These are phyloP conservation scores for Aspergillus affinis DNA, from an alignment of 495 filamentous ascomycete genomes.

Conservation along the genomic window DNA sequence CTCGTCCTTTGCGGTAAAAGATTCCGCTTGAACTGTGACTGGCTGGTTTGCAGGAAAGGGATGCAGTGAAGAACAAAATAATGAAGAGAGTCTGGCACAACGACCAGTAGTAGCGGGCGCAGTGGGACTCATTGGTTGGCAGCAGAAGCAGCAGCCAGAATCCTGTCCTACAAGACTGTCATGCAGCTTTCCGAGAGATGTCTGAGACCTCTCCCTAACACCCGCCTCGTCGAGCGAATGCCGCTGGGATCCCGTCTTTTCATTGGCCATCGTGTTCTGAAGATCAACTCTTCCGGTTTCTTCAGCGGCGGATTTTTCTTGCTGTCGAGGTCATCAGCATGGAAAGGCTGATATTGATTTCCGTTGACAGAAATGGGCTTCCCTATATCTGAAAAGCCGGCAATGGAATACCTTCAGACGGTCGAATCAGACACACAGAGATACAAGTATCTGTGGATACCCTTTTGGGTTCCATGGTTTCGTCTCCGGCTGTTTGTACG, in stretches of 20 bases:
- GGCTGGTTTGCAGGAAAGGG: neutral
- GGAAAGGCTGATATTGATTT: slow-evolving; percentile 12
- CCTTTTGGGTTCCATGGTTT: slow-evolving; percentile 8
- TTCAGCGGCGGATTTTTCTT: slow-evolving; percentile 19
- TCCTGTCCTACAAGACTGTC: slow-evolving; percentile 34
- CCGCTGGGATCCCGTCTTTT: slow-evolving; percentile 12
- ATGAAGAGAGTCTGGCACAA: neutral
- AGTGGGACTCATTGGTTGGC: slow-evolving; percentile 24
- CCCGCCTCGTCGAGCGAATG: slow-evolving; percentile 26
- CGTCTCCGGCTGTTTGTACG: slow-evolving; percentile 34
- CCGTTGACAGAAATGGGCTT: slow-evolving; percentile 8
- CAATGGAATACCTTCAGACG: slow-evolving; percentile 1
- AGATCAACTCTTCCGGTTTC: slow-evolving; percentile 27
- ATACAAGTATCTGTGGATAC: slow-evolving; percentile 13
- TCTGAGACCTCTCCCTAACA: slow-evolving; percentile 38
- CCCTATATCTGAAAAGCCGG: slow-evolving; percentile 8
- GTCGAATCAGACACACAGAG: neutral
- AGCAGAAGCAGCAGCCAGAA: slow-evolving; percentile 22
- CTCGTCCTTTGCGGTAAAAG: neutral
- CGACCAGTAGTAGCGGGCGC: slow-evolving; percentile 7
- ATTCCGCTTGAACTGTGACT: neutral
- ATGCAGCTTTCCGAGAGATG: slow-evolving; percentile 38
- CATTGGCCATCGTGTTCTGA: slow-evolving; percentile 17
- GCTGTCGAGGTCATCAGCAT: slow-evolving; percentile 22
- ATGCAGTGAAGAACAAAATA: neutral